Evolutionary conservation across 495 filamentous ascomycete species (phyloP).

Genomic region (Massariosphaeria phaeospora): DNA sequence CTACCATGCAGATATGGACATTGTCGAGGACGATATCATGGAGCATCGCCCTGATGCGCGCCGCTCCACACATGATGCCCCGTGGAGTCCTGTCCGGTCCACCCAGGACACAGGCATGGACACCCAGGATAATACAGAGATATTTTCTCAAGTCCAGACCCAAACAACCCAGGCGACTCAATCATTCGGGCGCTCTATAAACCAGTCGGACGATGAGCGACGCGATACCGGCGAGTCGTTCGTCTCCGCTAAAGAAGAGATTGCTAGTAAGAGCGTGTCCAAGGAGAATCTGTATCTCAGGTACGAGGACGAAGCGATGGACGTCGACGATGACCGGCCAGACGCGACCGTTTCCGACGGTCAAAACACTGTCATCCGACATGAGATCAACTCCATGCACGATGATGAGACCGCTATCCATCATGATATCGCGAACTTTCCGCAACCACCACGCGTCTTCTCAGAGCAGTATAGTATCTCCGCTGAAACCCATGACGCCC

Average conservation of each 20-base stretch:
- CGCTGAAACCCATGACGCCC: constrained; percentile 14
- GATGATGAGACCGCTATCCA: constrained; percentile 12
- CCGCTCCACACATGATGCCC: background rate
- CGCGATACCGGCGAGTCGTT: constrained; percentile 58
- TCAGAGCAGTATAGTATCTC: constrained; percentile 19
- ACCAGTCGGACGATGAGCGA: constrained; percentile 40
- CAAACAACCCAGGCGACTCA: constrained; percentile 33
- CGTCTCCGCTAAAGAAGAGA: constrained; percentile 62
- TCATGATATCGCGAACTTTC: background rate
- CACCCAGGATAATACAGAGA: constrained; percentile 20
- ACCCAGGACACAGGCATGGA: constrained; percentile 22
- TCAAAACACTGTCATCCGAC: constrained; percentile 6
- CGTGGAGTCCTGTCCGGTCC: constrained; percentile 2
- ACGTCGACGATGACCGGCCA: constrained; percentile 6
- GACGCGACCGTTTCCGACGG: background rate
- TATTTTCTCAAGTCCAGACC: constrained; percentile 22
- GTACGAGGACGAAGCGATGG: constrained; percentile 7
- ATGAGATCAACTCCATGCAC: constrained; percentile 4
- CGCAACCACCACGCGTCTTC: background rate
- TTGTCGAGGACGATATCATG: background rate
- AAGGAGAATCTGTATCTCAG: constrained; percentile 15
- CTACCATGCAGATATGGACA: background rate
- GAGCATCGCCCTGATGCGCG: too few species aligned
- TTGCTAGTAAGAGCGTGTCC: constrained; percentile 36
- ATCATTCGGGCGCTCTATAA: constrained; percentile 20